phyloP scores from a whole-genome alignment of 345 rosid genomes.

The Conringia planisiliqua region DNA sequence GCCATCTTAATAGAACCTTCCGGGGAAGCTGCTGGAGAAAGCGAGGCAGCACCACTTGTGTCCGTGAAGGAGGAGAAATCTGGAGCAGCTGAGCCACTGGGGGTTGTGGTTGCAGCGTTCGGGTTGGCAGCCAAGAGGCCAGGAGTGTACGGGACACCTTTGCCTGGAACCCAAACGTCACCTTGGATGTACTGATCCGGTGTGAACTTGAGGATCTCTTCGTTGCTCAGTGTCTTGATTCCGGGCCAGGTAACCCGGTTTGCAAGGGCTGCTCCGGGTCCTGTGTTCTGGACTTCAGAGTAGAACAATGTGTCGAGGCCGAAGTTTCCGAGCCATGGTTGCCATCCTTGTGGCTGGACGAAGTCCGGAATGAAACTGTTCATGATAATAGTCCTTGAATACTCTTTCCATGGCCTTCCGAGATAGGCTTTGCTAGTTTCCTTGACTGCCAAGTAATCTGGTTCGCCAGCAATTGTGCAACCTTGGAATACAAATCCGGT shows the following conservation, averaged over 20 bases:
- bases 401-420: conserved; percentile 69
- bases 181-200: conserved; percentile 45
- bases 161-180: conserved; percentile 48
- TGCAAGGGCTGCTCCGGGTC: conserved; percentile 60
- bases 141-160: conserved; percentile 51
- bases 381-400: conserved; percentile 66
- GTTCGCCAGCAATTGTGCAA: conserved; percentile 57
- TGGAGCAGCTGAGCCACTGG: not conserved
- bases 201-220: conserved; percentile 37
- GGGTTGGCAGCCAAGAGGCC: conserved; percentile 27
- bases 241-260: conserved; percentile 65
- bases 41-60: conserved; percentile 14
- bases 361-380: conserved; percentile 59
- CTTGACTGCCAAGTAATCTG: conserved; percentile 40
- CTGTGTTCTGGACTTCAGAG: conserved; percentile 58
- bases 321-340: conserved; percentile 52
- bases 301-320: conserved; percentile 65
- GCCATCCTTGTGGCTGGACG: conserved; percentile 75
- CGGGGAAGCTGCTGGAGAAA: conserved; percentile 16
- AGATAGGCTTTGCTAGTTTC: conserved; percentile 45
- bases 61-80: conserved; percentile 5
- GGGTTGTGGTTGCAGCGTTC: not conserved
- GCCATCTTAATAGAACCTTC: not conserved
- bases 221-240: conserved; percentile 40
- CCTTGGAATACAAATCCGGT: conserved; percentile 75